Evolutionary conservation across 345 rosid species (phyloP).

Genomic region (Salix brachista): DNA sequence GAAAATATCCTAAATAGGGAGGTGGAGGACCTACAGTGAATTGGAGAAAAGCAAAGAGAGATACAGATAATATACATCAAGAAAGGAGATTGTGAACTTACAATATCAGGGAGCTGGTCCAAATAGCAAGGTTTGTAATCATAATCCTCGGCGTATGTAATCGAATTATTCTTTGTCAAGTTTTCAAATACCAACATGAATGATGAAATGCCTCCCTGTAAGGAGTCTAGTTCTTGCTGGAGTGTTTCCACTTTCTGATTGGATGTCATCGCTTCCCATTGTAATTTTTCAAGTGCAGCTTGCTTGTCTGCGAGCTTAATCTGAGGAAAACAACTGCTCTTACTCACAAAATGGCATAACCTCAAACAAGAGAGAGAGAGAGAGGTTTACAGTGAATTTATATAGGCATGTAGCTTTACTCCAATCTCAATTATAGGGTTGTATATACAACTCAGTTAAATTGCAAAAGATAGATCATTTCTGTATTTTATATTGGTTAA

Average conservation of each 20-base stretch:
- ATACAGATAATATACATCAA: background rate
- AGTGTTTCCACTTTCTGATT: conserved; percentile 62
- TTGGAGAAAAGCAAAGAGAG: background rate
- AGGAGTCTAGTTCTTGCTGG: conserved; percentile 57
- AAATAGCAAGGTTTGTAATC: conserved; percentile 49
- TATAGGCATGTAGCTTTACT: background rate
- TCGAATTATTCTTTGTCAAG: conserved; percentile 41
- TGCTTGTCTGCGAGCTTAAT: conserved; percentile 95
- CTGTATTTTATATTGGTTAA: background rate
- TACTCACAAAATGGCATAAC: conserved; percentile 11
- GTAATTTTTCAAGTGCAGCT: conserved; percentile 85
- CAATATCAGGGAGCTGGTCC: conserved; percentile 54
- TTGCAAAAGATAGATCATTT: background rate
- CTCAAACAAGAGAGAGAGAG: background rate
- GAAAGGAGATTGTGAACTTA: conserved; percentile 32
- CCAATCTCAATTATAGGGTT: background rate
- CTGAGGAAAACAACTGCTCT: conserved; percentile 29
- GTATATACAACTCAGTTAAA: background rate
- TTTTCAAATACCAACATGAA: conserved; percentile 55
- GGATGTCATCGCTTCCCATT: conserved; percentile 86
- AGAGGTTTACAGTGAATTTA: background rate
- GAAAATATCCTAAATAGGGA: background rate
- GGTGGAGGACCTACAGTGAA: background rate
- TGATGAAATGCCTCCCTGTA: conserved; percentile 63
- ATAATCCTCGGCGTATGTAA: conserved; percentile 41